Conservation (phyloP, 257 asterid genomes). For the Handroanthus guayacan region DNA sequence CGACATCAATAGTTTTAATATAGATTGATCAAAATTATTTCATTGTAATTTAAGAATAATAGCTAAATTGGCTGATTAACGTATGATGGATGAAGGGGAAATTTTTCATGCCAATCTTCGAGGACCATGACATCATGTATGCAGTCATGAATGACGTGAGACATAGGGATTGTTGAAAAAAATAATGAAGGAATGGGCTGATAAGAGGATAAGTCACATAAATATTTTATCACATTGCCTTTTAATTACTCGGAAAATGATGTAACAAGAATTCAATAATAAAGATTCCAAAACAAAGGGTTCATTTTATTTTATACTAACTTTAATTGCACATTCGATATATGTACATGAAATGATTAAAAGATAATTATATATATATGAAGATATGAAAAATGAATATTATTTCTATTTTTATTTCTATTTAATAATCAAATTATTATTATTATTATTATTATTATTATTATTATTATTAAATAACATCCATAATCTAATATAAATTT, state of each 20-base stretch:
- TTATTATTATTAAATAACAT: no score
- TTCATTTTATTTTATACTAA: no score
- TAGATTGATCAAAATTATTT: background rate
- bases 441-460: no score
- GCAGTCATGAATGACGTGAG: slow-evolving; percentile 38
- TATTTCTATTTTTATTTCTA: no score
- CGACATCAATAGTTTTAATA: background rate
- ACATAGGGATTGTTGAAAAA: slow-evolving; percentile 24
- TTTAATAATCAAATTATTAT: no score
- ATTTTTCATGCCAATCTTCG: slow-evolving; percentile 14
- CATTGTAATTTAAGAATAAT: background rate
- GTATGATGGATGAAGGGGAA: background rate
- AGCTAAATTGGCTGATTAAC: slow-evolving; percentile 22
- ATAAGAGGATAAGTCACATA: slow-evolving; percentile 13
- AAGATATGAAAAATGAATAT: no score
- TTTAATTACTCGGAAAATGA: background rate
- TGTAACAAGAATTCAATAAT: background rate
- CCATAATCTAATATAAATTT: no score
- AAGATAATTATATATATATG: no score
- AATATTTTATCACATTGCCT: background rate
- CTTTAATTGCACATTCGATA: no score
- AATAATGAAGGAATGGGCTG: slow-evolving; percentile 9
- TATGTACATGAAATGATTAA: no score
- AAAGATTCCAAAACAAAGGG: background rate
- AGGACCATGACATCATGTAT: slow-evolving; percentile 39